phyloP scores from a whole-genome alignment of 2,329 filamentous ascomycete genomes.

The Trichoderma sp. region DNA sequence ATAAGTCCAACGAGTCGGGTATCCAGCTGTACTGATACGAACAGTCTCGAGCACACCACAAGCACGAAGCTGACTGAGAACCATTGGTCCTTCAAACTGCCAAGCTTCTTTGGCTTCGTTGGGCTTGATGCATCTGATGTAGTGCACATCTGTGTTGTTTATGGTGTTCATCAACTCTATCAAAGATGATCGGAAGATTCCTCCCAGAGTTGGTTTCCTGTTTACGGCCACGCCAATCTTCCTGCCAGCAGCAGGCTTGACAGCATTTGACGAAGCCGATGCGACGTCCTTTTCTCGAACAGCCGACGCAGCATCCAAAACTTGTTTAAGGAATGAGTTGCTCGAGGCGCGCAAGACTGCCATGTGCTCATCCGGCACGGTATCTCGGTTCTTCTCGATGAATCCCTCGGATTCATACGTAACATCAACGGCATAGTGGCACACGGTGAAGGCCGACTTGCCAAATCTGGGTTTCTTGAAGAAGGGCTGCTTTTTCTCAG shows the following conservation, averaged over 20 bases:
- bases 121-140: constrained; percentile 98
- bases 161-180: constrained; percentile 99
- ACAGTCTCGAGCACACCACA: constrained; percentile 99
- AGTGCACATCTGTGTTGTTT: constrained; percentile 97
- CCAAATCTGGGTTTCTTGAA: constrained; percentile 99
- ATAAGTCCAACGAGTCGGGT: constrained; percentile 97
- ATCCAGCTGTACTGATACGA: constrained; percentile 94
- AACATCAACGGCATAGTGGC: constrained; percentile 96
- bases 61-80: constrained; percentile 92
- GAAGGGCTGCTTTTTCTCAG: constrained; percentile 90
- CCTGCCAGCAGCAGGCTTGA: constrained; percentile 77
- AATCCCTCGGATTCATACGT: constrained; percentile 99
- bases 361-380: constrained; percentile 97
- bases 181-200: constrained; percentile 97
- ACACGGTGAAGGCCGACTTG: constrained; percentile 96
- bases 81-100: constrained; percentile 99
- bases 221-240: constrained; percentile 91
- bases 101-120: constrained; percentile 96
- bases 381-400: constrained; percentile 99
- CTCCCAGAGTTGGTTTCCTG: constrained; percentile 93
- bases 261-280: constrained; percentile 65
- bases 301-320: constrained; percentile 80
- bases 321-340: constrained; percentile 81
- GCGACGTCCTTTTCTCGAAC: constrained; percentile 87
- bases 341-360: constrained; percentile 82